phyloP scores from a whole-genome alignment of 106 monocot species.

The Dioscorea dumetorum region DNA sequence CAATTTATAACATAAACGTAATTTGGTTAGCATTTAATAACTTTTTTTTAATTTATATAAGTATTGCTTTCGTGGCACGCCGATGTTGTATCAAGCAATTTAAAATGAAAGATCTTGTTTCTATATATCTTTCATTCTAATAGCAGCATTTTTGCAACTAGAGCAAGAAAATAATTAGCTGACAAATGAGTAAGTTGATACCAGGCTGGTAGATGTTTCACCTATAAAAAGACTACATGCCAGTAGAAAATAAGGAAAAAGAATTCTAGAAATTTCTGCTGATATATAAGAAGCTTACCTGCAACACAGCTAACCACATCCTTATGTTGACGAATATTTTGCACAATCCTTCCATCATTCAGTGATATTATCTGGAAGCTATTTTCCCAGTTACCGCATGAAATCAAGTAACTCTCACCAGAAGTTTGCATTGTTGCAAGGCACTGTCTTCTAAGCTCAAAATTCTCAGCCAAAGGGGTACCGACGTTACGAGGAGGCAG shows the following conservation, averaged over 20 bases:
- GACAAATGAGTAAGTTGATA: too few species aligned
- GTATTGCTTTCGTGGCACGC: too few species aligned
- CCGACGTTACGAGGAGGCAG: constrained; percentile 68
- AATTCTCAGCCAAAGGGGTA: constrained; percentile 60
- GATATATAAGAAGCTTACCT: constrained; percentile 33
- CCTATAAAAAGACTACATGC: neutral
- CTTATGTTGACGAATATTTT: constrained; percentile 87
- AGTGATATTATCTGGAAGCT: constrained; percentile 91
- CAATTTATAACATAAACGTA: too few species aligned
- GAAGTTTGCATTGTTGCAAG: constrained; percentile 63
- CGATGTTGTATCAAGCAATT: too few species aligned
- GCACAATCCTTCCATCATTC: constrained; percentile 80
- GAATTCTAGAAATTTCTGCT: neutral
- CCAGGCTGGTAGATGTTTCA: neutral
- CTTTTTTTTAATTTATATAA: too few species aligned
- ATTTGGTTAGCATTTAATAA: too few species aligned
- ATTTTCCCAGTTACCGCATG: constrained; percentile 93
- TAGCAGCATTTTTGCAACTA: too few species aligned
- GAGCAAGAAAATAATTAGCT: too few species aligned
- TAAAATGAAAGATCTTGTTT: too few species aligned
- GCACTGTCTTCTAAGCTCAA: constrained; percentile 72
- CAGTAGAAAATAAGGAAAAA: neutral
- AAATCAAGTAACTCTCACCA: constrained; percentile 75
- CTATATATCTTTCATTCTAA: too few species aligned
- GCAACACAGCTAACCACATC: constrained; percentile 97